phyloP scores from a whole-genome alignment of 106 monocot species.

The Chionographis japonica region DNA sequence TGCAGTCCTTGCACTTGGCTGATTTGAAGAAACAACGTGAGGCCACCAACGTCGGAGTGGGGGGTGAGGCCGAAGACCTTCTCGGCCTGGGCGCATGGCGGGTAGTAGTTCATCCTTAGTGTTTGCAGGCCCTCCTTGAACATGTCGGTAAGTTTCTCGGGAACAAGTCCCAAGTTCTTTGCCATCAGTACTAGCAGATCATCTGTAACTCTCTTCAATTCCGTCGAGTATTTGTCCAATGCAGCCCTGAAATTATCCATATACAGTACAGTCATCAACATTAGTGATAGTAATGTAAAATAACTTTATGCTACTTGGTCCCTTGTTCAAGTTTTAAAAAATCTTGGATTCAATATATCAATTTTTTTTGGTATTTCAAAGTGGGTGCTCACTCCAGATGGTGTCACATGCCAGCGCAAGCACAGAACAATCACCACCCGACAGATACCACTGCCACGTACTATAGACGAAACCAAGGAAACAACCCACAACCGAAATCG shows the following conservation, averaged over 20 bases:
- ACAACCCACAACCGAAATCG: too few species aligned
- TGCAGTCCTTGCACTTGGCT: slow-evolving; percentile 10
- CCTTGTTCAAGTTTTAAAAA: too few species aligned
- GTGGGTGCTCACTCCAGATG: too few species aligned
- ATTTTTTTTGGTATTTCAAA: too few species aligned
- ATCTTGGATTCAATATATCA: too few species aligned
- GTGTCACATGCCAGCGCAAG: too few species aligned
- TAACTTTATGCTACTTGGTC: too few species aligned
- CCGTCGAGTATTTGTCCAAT: slow-evolving; percentile 1
- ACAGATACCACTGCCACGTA: too few species aligned
- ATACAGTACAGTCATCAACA: too few species aligned
- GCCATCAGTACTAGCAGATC: background rate
- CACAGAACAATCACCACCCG: too few species aligned
- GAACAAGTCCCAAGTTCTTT: background rate
- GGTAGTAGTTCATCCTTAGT: slow-evolving; percentile 11
- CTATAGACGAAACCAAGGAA: too few species aligned
- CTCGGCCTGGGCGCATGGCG: background rate
- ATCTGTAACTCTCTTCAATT: background rate
- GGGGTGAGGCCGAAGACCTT: slow-evolving; percentile 4
- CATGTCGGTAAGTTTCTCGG: background rate
- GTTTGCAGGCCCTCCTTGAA: slow-evolving; percentile 5
- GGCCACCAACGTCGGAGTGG: background rate
- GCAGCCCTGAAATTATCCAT: background rate
- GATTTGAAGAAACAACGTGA: slow-evolving; percentile 7
- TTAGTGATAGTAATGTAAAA: too few species aligned